Base-by-base conservation (phyloP, 306 rosid genomes). In the Purshia tridentata region DNA sequence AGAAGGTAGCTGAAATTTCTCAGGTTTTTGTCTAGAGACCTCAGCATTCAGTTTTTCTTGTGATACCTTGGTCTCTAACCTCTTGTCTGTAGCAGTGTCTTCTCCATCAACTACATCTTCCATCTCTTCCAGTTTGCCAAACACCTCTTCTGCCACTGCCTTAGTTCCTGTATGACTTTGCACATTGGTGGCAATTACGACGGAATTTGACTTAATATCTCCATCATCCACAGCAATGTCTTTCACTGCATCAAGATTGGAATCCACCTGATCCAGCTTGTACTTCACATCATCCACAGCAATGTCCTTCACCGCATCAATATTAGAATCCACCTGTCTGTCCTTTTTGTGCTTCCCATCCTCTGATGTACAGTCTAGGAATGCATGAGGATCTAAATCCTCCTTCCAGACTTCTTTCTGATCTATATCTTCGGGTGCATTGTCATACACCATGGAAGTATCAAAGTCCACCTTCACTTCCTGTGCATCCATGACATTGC, bases 151-250 rank as follows among this genome's bases (percentile, higher is more conserved):
- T 5, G 55, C 70, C 76, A 84, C 87, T 83, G 90, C 93, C 85
- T 83, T 82, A 57, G 86, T 78, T 70, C 77, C 87, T 61, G 78
- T 50, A 81, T 75, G 83, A 74, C 78, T 64, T 77, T 52, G 64
- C 79, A 82, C 67, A 80, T 81, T 87, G 65, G 76, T 72, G 70
- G 63, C 59, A 66, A 76, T 64, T 64, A 79, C 80, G 51, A 55
- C 42, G 49, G 80, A 79, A 82, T 76, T 83, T 65, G 86, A 65
- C 73, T 83, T 89, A 42, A 72, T 79, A 78, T 91, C 90, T 75
- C 96, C 97, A 73, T 89, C 85, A 76, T 95, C 98, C 77, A 91
- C 88, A 78, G 81, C 84, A 71, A 95, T 95, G 79, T 95, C 99
- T 81, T 95, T 95, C 77, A 95, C 96, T 65, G 70, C 80, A 77